Evolutionary conservation across 192 early-diverging fungal genomes (phyloP).

Genomic region (Coemansia sp.): DNA sequence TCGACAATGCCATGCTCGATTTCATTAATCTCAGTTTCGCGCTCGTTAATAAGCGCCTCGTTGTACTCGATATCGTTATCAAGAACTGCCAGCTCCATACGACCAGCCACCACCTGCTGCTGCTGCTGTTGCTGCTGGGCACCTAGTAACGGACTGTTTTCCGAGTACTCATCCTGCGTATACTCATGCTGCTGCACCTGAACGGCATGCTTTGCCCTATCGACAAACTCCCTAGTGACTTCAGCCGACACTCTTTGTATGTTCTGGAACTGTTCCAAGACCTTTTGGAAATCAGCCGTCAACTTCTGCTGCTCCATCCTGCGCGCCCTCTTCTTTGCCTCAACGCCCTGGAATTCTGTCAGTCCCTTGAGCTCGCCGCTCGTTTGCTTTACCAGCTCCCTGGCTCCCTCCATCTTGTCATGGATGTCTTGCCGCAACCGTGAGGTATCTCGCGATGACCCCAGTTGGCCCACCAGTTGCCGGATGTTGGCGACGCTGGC

Average conservation of each 20-base stretch:
- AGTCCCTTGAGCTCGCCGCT: conserved; percentile 74
- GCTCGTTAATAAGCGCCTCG: conserved; percentile 88
- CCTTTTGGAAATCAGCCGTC: conserved; percentile 91
- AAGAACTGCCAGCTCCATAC: conserved; percentile 69
- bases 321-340: conserved; percentile 55
- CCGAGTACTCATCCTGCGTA: conserved; percentile 12
- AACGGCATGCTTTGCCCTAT: conserved; percentile 61
- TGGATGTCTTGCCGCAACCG: conserved; percentile 62
- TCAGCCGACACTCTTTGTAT: conserved; percentile 80
- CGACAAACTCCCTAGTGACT: conserved; percentile 82
- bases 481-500: conserved; percentile 82
- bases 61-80: conserved; percentile 95
- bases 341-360: conserved; percentile 55
- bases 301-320: conserved; percentile 92
- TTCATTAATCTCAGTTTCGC: conserved; percentile 87
- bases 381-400: conserved; percentile 78
- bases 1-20: conserved; percentile 93
- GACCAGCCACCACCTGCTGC: conserved; percentile 5
- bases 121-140: conserved; percentile 28
- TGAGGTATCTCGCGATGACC: conserved; percentile 72
- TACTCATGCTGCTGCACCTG: conserved; percentile 12
- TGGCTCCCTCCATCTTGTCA: conserved; percentile 75
- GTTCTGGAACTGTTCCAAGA: conserved; percentile 84
- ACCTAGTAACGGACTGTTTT: conserved; percentile 31
- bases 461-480: conserved; percentile 70